These are phyloP conservation scores for Lactarius quietus DNA, from an alignment of 768 basidiomycete species.

Conservation along the genomic window DNA sequence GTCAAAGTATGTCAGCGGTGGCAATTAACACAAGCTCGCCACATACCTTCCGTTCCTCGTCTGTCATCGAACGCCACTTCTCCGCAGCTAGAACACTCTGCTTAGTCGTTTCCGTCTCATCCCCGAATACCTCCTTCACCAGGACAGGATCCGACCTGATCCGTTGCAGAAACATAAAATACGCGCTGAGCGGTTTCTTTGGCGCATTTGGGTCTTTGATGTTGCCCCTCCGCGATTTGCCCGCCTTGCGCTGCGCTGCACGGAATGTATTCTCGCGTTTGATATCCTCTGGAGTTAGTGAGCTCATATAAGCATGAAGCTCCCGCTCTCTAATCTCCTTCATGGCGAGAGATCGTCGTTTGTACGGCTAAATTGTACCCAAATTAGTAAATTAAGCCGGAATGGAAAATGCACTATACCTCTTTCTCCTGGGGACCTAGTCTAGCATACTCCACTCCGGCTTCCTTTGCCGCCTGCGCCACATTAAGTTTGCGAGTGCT, in stretches of 20 bases:
- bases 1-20: conserved; percentile 20
- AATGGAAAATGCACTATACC: conserved; percentile 42
- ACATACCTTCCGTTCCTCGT: conserved; percentile 86
- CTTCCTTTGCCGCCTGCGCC: conserved; percentile 92
- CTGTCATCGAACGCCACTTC: conserved; percentile 90
- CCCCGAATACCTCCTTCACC: conserved; percentile 80
- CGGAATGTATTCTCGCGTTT: conserved; percentile 90
- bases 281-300: conserved; percentile 90
- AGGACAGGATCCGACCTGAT: conserved; percentile 76
- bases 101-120: conserved; percentile 90
- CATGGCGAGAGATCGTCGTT: conserved; percentile 73
- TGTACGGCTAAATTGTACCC: conserved; percentile 62
- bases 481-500: conserved; percentile 88
- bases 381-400: conserved; percentile 26
- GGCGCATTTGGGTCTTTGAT: conserved; percentile 97
- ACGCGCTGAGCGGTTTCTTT: conserved; percentile 91
- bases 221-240: conserved; percentile 89
- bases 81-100: conserved; percentile 92
- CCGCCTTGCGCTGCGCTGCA: conserved; percentile 88
- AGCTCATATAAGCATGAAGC: conserved; percentile 79
- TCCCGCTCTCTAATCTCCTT: conserved; percentile 85
- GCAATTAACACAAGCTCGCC: conserved; percentile 21
- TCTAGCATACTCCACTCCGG: conserved; percentile 83
- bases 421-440: conserved; percentile 80
- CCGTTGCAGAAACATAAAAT: conserved; percentile 92